Evolutionary conservation across 129 eudicot species (phyloP), one percentile per base, ranked within the genome.

Genomic region (Artemisia tridentata): DNA sequence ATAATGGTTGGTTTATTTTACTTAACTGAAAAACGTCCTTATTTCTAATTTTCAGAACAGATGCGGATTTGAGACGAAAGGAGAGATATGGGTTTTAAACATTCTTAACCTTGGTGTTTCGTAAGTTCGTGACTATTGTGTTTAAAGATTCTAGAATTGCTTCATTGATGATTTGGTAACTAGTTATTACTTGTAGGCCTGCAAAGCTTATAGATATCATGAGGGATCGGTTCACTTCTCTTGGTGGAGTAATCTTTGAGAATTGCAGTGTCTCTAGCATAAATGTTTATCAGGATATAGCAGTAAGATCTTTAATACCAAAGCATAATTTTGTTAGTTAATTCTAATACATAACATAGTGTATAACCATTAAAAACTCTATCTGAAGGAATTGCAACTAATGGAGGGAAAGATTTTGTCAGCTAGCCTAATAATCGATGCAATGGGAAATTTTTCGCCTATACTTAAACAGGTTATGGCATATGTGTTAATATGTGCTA

Each of bases 391-490:
- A 38, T 66, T 95, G 81, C 81, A 90, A 84, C 76, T 86, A 63
- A 79, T 68, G 48, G 87, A 83, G 52, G 96, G 89, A 27, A 90
- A 81, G 85, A 77, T 69, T 72, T 71, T 95, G 55, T 88, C 89
- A 58, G 86, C 99, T 51, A 84, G 81, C 55, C 96, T 95, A 59
- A 54, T 95, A 67, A 86, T 95, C 72, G 99, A 95, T 78, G 99
- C 99, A 57, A 95, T 95, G 97, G 99, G 99, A 13, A 95, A 95
- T 48, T 95, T 95, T 84, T 95, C 99, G 20, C 99, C 97, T 7
- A 76, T 95, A 16, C 88, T 90, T 50, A 90, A 80, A 78, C 99
- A 95, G 92, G 99, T 90, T 48, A 74, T 77, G 77, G 23, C 79
- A 51, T 67, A 46, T 73, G 17, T 76, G 47, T 63, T 54, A 16